Conservation (phyloP, 2,329 filamentous ascomycete species). For the Gnomoniopsis sp. region DNA sequence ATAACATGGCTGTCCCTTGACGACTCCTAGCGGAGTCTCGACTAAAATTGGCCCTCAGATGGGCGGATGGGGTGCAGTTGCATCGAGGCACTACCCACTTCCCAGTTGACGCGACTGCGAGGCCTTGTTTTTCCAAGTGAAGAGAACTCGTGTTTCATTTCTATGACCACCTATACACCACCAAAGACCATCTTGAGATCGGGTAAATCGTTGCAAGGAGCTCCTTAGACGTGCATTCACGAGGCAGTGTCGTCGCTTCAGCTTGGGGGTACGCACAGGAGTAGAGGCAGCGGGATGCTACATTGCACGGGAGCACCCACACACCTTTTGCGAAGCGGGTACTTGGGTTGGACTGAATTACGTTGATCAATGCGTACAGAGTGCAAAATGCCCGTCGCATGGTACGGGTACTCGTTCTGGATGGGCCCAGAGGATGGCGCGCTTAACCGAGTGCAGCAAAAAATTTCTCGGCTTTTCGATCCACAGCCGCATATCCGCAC, state of each 20-base stretch:
- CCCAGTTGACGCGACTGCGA: background rate
- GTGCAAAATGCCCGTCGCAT: background rate
- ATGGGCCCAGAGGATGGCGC: background rate
- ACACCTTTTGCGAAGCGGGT: background rate
- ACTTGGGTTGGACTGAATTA: too few relatives aligned
- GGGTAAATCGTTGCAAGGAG: too few relatives aligned
- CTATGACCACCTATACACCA: background rate
- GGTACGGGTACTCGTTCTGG: background rate
- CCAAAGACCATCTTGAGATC: too few relatives aligned
- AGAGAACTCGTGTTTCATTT: background rate
- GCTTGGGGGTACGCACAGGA: too few relatives aligned
- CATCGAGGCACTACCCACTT: background rate
- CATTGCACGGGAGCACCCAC: background rate
- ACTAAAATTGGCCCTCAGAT: background rate
- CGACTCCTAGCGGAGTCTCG: background rate
- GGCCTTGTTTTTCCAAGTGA: background rate
- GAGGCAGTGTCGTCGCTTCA: background rate
- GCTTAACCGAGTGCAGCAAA: background rate
- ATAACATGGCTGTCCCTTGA: background rate
- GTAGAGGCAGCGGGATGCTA: background rate
- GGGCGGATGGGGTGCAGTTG: too few relatives aligned
- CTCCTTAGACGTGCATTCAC: too few relatives aligned
- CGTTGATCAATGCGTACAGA: too few relatives aligned
- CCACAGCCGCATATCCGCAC: background rate
- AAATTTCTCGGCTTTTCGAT: background rate